phyloP scores from a whole-genome alignment of 345 rosid species.

The Brassica incana region DNA sequence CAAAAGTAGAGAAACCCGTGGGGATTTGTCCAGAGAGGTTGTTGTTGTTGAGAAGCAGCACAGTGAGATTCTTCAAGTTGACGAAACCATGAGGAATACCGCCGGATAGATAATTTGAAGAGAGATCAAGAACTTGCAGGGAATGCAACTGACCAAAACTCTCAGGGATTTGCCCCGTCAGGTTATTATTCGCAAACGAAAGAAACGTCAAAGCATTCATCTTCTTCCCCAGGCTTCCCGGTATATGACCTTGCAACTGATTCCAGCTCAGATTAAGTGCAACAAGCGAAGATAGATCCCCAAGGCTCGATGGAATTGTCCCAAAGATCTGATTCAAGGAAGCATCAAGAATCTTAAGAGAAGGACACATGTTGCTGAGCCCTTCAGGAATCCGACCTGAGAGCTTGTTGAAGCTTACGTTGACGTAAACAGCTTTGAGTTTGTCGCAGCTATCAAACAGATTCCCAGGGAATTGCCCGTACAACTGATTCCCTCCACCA shows the following conservation, averaged over 20 bases:
- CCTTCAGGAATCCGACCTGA: constrained; percentile 54
- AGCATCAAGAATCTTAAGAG: constrained; percentile 54
- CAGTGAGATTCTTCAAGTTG: constrained; percentile 47
- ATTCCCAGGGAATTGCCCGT: constrained; percentile 46
- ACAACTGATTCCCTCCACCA: constrained; percentile 52
- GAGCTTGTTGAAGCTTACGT: constrained; percentile 54
- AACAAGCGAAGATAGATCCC: constrained; percentile 46
- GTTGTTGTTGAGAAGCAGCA: constrained; percentile 51
- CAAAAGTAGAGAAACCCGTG: constrained; percentile 41
- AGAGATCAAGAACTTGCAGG: constrained; percentile 42
- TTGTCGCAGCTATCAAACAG: constrained; percentile 51
- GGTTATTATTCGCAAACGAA: constrained; percentile 50
- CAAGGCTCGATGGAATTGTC: constrained; percentile 44
- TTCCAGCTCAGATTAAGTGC: constrained; percentile 57
- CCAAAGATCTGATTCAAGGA: constrained; percentile 58
- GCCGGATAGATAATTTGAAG: constrained; percentile 42
- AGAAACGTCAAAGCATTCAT: constrained; percentile 48
- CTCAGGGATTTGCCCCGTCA: constrained; percentile 49
- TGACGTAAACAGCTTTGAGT: constrained; percentile 43
- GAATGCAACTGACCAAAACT: constrained; percentile 43
- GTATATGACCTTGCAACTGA: constrained; percentile 53
- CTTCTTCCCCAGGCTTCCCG: constrained; percentile 41
- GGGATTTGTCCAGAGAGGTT: constrained; percentile 54
- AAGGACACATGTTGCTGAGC: constrained; percentile 48
- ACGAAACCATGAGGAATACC: constrained; percentile 50